Evolutionary conservation across 148 eudicot species (phyloP).

Genomic region (Fagopyrum homotropicum): DNA sequence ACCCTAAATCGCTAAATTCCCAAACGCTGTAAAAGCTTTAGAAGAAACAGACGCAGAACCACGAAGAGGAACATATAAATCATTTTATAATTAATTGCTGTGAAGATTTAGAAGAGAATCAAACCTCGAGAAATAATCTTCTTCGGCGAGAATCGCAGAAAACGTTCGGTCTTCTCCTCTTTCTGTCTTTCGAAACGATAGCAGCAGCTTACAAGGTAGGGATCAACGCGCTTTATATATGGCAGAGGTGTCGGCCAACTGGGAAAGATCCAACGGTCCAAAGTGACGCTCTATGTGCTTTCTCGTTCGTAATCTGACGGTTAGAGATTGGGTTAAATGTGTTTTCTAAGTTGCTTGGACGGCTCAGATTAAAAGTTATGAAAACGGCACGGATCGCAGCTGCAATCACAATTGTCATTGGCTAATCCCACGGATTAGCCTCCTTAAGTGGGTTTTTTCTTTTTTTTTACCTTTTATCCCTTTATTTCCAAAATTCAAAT

Average conservation of each 20-base stretch:
- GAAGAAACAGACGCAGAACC: not conserved
- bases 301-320: slow-evolving; percentile 33
- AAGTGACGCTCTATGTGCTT: slow-evolving; percentile 32
- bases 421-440: not conserved
- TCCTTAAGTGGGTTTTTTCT: too few species aligned
- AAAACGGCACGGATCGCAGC: slow-evolving; percentile 27
- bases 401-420: not conserved
- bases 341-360: slow-evolving; percentile 31
- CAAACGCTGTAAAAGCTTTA: not conserved
- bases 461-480: too few species aligned
- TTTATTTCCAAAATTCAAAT: too few species aligned
- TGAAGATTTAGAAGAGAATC: not conserved
- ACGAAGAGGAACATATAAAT: not conserved
- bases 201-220: not conserved
- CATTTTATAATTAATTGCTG: not conserved
- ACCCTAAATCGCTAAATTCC: not conserved
- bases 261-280: slow-evolving; percentile 29
- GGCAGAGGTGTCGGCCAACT: not conserved
- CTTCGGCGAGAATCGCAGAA: slow-evolving; percentile 1
- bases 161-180: not conserved
- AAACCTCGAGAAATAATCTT: not conserved
- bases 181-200: not conserved
- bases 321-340: slow-evolving; percentile 14
- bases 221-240: slow-evolving; percentile 22
- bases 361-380: slow-evolving; percentile 27